A percentile compares a stretch with the other conserved stretches of the same genome.
phyloP scores from a whole-genome alignment of 495 filamentous ascomycete species.

The Aspergillus saccharolyticus region DNA sequence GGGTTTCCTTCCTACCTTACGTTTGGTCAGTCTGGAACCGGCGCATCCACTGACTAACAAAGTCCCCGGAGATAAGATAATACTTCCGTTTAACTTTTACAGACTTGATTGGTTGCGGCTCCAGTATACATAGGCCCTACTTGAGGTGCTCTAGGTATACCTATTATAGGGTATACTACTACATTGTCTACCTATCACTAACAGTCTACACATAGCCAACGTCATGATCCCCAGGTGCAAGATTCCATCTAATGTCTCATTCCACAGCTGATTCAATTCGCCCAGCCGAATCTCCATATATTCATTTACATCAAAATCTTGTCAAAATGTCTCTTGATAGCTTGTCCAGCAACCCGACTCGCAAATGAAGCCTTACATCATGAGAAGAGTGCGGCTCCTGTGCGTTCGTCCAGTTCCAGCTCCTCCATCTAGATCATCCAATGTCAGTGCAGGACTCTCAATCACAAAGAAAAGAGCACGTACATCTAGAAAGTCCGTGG shows the following conservation, averaged over 20 bases:
- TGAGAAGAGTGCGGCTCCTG: slow-evolving; percentile 33
- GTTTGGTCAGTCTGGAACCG: neutral
- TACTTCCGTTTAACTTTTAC: slow-evolving; percentile 14
- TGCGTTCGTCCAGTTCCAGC: slow-evolving; percentile 30
- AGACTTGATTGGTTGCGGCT: slow-evolving; percentile 3
- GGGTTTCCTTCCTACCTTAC: too few species aligned
- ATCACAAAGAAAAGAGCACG: slow-evolving; percentile 14
- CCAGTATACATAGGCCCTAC: neutral
- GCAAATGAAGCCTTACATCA: slow-evolving; percentile 20
- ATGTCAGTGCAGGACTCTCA: slow-evolving; percentile 10
- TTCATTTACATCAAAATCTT: slow-evolving; percentile 9
- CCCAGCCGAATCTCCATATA: neutral
- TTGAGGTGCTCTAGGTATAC: too few species aligned
- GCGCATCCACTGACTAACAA: neutral
- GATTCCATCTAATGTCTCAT: neutral
- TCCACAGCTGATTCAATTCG: neutral
- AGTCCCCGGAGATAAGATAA: slow-evolving; percentile 24
- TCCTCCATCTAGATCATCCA: slow-evolving; percentile 35
- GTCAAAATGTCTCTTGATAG: neutral
- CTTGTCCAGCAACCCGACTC: neutral
- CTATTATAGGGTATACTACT: too few species aligned
- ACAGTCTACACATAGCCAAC: too few species aligned
- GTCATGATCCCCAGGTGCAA: too few species aligned
- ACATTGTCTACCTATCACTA: too few species aligned
- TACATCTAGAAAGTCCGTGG: slow-evolving; percentile 60